phyloP scores from a whole-genome alignment of 1,139 yeast species.

The Blastobotrys arbuscula region DNA sequence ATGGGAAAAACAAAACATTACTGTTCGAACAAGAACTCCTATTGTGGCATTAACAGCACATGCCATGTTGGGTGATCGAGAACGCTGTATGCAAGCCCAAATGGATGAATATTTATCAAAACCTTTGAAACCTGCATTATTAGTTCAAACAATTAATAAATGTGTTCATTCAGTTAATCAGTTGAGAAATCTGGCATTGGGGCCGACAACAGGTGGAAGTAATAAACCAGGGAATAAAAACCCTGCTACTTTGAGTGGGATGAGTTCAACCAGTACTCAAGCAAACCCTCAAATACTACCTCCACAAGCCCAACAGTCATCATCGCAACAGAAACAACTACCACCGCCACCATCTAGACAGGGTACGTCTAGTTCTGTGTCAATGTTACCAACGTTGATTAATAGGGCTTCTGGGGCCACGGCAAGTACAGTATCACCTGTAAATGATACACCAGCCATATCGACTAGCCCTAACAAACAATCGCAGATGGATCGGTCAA shows the following conservation, averaged over 20 bases:
- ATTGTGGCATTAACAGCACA: conserved; percentile 88
- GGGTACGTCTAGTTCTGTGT: background rate
- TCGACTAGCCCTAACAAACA: no score
- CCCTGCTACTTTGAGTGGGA: conserved; percentile 2
- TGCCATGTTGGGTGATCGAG: conserved; percentile 88
- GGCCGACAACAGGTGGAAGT: conserved; percentile 19
- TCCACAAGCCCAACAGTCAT: background rate
- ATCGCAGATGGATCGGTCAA: no score
- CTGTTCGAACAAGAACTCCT: conserved; percentile 74
- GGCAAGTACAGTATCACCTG: background rate
- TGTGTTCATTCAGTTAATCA: conserved; percentile 55
- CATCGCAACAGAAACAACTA: background rate
- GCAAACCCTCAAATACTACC: background rate
- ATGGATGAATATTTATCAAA: conserved; percentile 89
- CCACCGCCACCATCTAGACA: no score
- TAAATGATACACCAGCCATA: background rate
- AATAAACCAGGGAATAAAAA: conserved; percentile 3
- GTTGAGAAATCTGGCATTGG: conserved; percentile 35
- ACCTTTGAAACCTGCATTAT: conserved; percentile 75
- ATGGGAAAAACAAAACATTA: conserved; percentile 78
- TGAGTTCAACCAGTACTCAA: background rate
- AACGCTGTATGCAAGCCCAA: conserved; percentile 76
- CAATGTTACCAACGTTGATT: conserved; percentile 14
- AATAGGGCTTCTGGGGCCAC: conserved; percentile 14
- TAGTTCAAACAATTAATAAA: conserved; percentile 78